phyloP scores from a whole-genome alignment of 495 filamentous ascomycete genomes.

The Acidiella bohemica region DNA sequence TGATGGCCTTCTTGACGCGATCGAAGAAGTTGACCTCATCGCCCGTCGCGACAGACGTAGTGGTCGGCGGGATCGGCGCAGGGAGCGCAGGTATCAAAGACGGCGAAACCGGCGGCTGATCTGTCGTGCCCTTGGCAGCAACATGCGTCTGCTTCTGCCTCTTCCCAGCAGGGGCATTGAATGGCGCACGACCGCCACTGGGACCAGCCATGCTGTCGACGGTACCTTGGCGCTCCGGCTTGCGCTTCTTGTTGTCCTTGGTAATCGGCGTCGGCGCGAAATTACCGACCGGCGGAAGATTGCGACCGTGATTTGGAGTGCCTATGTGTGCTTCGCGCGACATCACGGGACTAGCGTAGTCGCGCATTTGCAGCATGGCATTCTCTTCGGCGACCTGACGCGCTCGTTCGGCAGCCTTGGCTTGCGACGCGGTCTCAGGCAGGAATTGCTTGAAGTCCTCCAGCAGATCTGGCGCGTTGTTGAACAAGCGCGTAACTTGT shows the following conservation, averaged over 20 bases:
- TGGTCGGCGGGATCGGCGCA: conserved; percentile 65
- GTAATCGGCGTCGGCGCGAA: conserved; percentile 75
- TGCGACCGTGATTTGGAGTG: conserved; percentile 27
- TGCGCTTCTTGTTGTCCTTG: conserved; percentile 70
- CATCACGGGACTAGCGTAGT: conserved; percentile 31
- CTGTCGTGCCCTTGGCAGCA: conserved; percentile 25
- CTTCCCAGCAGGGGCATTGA: conserved; percentile 38
- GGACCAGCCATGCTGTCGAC: conserved; percentile 18
- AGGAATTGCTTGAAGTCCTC: conserved; percentile 99
- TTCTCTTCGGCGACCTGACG: conserved; percentile 54
- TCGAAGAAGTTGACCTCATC: conserved; percentile 94
- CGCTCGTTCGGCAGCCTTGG: conserved; percentile 56
- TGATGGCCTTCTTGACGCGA: conserved; percentile 87
- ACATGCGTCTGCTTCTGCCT: conserved; percentile 38
- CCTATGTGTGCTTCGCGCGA: conserved; percentile 30
- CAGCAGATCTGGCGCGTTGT: conserved; percentile 83
- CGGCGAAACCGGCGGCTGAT: conserved; percentile 64
- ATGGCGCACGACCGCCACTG: conserved; percentile 39
- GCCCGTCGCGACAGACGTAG: conserved; percentile 42
- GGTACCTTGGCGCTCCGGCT: conserved; percentile 23
- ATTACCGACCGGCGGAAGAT: conserved; percentile 75
- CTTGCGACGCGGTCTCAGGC: conserved; percentile 88
- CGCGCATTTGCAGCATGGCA: conserved; percentile 46
- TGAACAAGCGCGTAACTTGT: conserved; percentile 91
- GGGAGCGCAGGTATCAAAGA: conserved; percentile 77